Evolutionary conservation across 2,329 filamentous ascomycete species (phyloP).

Genomic region (Colletotrichum eleusines): DNA sequence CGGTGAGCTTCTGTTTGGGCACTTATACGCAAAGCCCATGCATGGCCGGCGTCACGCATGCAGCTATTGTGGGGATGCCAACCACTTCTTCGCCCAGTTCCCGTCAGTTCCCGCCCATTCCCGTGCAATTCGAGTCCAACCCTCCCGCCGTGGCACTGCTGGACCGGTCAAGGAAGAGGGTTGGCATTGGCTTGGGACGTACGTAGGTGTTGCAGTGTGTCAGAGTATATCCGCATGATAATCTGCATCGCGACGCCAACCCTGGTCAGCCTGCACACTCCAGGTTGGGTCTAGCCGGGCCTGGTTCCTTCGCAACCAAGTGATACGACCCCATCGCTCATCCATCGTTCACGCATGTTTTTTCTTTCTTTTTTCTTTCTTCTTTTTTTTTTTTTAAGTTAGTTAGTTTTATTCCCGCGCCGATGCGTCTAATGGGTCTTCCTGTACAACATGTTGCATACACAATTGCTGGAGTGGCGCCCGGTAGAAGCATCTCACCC

Average conservation of each 20-base stretch:
- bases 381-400: too few species aligned
- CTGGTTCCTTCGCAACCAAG: constrained; percentile 11
- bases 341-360: neutral
- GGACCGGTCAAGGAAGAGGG: constrained; percentile 29
- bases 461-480: neutral
- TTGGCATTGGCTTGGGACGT: neutral
- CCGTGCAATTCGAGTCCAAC: constrained; percentile 12
- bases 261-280: constrained; percentile 3
- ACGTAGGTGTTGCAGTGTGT: neutral
- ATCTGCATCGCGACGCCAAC: constrained; percentile 9
- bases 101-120: constrained; percentile 28
- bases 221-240: constrained; percentile 2
- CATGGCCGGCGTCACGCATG: constrained; percentile 42
- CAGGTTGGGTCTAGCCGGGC: constrained; percentile 11
- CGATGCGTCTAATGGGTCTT: neutral
- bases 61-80: constrained; percentile 39
- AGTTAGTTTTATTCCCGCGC: neutral
- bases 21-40: constrained; percentile 40
- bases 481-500: neutral
- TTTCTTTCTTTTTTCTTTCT: too few species aligned
- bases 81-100: constrained; percentile 25
- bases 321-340: constrained; percentile 6
- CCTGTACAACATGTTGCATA: neutral
- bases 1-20: constrained; percentile 39
- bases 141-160: constrained; percentile 6